Base-by-base conservation (phyloP, 2,329 filamentous ascomycete genomes). In the Thielaviopsis ethacetica region DNA sequence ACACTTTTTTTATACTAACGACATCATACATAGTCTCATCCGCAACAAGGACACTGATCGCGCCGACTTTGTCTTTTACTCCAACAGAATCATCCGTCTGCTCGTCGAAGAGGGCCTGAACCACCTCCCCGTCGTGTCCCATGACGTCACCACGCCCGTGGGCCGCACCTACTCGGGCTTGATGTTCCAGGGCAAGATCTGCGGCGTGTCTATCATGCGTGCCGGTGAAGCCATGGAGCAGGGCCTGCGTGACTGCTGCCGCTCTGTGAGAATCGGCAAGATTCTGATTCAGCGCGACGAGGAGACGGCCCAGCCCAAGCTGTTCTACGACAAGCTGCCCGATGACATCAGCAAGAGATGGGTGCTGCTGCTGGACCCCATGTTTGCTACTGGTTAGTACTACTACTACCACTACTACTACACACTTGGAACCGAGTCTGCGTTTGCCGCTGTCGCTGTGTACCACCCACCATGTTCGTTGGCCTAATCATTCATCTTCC, bases 221-320 rank as follows among this genome's bases (percentile, higher is more conserved):
- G 93, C 93, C 13, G 93, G 93, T 56, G 93, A 98, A 73, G 88
- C 91, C 61, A 98, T 98, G 93, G 93, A 98, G 73, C 90, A 97
- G 72, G 93, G 91, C 1, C 75, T 98, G 62, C 81, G 93, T 62
- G 91, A 98, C 72, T 98, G 93, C 74, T 98, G 93, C 73, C 85
- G 93, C 57, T 95, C 88, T n/a, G 93, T 98, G 54, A 81, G 93
- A 63, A 98, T 98, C 67, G 93, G 93, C 64, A 98, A 98, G 77
- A 98, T 98, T 63, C 76, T 98, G 65, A 98, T 98, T 67, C 93
- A 98, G 73, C 79, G 93, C 59, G 93, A 98, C 66, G 93, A 98
- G 72, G 93, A 97, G 73, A 97, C 93, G 1, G 80, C 85, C 58
- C 81, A 85, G 74, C 93, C 93, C 13, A 93, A 90, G 71, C 79